Conservation (phyloP, 2,329 filamentous ascomycete species). For the Phialophora expanda region DNA sequence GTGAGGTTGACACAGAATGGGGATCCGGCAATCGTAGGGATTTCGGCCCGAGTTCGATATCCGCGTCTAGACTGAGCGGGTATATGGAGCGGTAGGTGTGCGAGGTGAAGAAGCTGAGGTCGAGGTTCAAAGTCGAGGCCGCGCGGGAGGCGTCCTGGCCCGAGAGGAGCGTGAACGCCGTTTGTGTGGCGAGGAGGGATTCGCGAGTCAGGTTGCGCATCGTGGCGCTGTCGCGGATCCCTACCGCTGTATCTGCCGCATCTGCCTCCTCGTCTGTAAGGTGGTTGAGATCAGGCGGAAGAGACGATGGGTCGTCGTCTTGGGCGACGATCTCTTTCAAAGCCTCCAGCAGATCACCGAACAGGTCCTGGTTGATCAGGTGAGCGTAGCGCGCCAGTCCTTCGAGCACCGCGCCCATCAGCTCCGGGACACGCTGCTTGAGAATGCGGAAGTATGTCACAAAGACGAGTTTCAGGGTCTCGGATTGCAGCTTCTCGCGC, state of each 20-base stretch:
- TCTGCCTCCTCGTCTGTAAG: slow-evolving; percentile 43
- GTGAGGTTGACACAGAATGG: slow-evolving; percentile 49
- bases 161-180: slow-evolving; percentile 92
- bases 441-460: slow-evolving; percentile 93
- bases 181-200: slow-evolving; percentile 90
- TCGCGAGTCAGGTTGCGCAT: slow-evolving; percentile 80
- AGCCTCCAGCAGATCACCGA: slow-evolving; percentile 92
- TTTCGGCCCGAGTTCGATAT: slow-evolving; percentile 81
- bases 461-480: slow-evolving; percentile 95
- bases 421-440: slow-evolving; percentile 76
- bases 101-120: slow-evolving; percentile 92
- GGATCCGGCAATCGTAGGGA: slow-evolving; percentile 74
- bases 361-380: slow-evolving; percentile 98
- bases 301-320: slow-evolving; percentile 54
- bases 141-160: slow-evolving; percentile 91
- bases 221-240: slow-evolving; percentile 57
- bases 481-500: slow-evolving; percentile 89
- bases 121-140: slow-evolving; percentile 79
- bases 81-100: slow-evolving; percentile 89
- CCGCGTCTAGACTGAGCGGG: slow-evolving; percentile 76
- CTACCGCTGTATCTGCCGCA: slow-evolving; percentile 40
- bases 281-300: slow-evolving; percentile 43
- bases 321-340: slow-evolving; percentile 89
- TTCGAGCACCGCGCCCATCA: slow-evolving; percentile 97
- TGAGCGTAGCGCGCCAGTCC: slow-evolving; percentile 92